These are phyloP conservation scores for Paraphaeosphaeria minitans DNA, from an alignment of 2,329 filamentous ascomycete genomes.

Conservation along the genomic window DNA sequence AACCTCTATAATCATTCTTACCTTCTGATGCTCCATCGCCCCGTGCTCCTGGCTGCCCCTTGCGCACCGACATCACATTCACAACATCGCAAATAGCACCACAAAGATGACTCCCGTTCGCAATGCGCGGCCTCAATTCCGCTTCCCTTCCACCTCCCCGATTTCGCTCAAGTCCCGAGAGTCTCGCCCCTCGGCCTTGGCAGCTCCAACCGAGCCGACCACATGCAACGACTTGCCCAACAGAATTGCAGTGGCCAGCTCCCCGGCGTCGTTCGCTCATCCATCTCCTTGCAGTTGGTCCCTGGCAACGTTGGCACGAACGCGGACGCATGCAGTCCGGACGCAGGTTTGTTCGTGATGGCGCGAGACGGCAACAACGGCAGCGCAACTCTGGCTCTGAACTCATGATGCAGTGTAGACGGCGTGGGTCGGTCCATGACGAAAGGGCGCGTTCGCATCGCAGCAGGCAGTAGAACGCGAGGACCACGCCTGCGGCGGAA, in stretches of 20 bases:
- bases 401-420: neutral
- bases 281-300: neutral
- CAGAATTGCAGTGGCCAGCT: neutral
- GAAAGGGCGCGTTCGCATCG: neutral
- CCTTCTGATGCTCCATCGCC: neutral
- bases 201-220: neutral
- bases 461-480: neutral
- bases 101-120: neutral
- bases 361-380: neutral
- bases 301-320: neutral
- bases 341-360: neutral
- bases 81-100: neutral
- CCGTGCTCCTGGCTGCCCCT: neutral
- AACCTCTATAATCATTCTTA: neutral
- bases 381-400: neutral
- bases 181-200: constrained; percentile 6
- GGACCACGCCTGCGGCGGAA: neutral
- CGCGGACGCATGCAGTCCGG: neutral
- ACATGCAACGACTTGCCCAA: neutral
- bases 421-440: too few relatives aligned
- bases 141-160: neutral
- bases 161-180: neutral
- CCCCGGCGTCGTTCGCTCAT: neutral
- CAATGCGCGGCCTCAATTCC: neutral
- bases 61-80: neutral